Evolutionary conservation across 176 grass and related monocot genomes (phyloP), one percentile per base, ranked within the genome.

Genomic region (Hyparrhenia diplandra): DNA sequence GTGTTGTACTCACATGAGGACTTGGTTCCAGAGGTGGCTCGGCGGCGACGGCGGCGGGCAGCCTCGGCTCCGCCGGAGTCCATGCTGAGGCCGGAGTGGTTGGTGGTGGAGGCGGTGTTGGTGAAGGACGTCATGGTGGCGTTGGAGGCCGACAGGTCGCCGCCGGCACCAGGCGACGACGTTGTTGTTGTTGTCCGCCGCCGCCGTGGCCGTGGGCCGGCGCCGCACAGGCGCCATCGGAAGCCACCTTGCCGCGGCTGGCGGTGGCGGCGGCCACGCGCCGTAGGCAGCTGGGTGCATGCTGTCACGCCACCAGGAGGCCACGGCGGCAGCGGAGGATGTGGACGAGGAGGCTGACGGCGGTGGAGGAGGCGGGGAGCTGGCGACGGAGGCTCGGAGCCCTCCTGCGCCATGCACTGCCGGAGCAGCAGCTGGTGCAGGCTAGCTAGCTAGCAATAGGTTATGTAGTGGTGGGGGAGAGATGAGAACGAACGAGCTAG

Each of bases 21-120:
- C 92, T 79, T 97, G 94, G 77, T 79, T 97, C 94, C 92, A 97
- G 34, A 94, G 80, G 77, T 97, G 85, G 90, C 85, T 94, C 89
- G 28, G 71, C 78, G 67, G 76, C 75, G 11, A 25, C 62, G 59
- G 73, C 84, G n/a, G 67, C 40, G 67, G 77, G n/a, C 65, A 0
- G 89, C 59, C 28, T 77, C 82, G 3, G 84, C 74, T 9, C 43
- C 58, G 5, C 52, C 76, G 51, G 89, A 90, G 29, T 92, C 92
- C 75, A 94, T 87, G 89, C 73, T 90, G 89, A 97, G 55, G 42
- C 92, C 88, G 37, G 89, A 77, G 64, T 82, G 76, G 87, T 87
- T 89, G 76, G 64, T 59, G 66, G 78, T 49, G 70, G 88, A 85
- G 32, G 83, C n/a, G n/a, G n/a, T 81, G 76, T 84, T 80, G 81